A percentile compares a stretch with the other conserved stretches of the same genome.
Evolutionary conservation across 192 early-diverging fungal species (phyloP).

Genomic region (Coemansia sp.): DNA sequence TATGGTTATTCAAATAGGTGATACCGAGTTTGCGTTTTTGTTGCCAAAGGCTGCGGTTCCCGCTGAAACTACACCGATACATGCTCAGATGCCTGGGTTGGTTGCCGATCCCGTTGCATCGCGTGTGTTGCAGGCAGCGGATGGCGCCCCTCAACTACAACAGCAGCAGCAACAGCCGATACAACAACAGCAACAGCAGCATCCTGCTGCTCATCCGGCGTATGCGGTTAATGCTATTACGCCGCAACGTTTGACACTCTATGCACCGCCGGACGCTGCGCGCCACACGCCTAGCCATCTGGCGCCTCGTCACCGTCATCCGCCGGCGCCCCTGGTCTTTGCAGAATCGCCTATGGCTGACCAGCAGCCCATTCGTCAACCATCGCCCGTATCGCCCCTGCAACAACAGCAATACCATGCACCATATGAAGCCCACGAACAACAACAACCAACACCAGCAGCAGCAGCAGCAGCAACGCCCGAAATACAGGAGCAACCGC

Average conservation of each 20-base stretch:
- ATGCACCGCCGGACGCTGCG: conserved; percentile 22
- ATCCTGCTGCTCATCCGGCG: conserved; percentile 7
- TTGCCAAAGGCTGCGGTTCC: conserved; percentile 59
- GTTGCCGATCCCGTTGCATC: neutral
- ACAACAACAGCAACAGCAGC: conserved; percentile 4
- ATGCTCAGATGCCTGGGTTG: neutral
- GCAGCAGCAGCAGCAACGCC: neutral
- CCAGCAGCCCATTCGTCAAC: neutral
- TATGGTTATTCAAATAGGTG: conserved; percentile 79
- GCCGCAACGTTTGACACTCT: conserved; percentile 51
- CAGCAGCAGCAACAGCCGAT: conserved; percentile 6
- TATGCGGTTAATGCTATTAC: conserved; percentile 51
- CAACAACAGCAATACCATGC: neutral
- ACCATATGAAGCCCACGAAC: neutral
- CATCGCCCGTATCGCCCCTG: neutral
- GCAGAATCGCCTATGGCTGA: neutral
- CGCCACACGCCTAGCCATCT: conserved; percentile 10
- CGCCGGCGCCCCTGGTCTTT: neutral
- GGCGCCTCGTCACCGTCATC: neutral
- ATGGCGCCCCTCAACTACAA: conserved; percentile 5
- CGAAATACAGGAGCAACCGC: neutral
- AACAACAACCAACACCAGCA: neutral
- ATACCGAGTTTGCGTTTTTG: conserved; percentile 76
- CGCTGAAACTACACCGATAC: conserved; percentile 3
- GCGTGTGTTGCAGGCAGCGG: neutral